Evolutionary conservation across 495 filamentous ascomycete species (phyloP).

Genomic region (Corynascus novoguineensis): DNA sequence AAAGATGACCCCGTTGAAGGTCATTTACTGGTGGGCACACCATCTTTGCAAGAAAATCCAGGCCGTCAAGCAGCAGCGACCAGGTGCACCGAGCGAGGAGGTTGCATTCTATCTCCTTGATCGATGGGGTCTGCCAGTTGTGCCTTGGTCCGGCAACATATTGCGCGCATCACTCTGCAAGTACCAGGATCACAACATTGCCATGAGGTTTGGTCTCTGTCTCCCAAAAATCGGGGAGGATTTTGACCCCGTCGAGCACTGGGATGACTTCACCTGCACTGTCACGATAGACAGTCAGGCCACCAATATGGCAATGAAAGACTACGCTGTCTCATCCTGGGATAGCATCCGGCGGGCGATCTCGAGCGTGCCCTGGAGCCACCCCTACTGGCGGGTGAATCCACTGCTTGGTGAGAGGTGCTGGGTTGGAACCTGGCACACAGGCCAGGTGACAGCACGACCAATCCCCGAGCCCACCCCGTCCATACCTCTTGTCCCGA

Average conservation of each 20-base stretch:
- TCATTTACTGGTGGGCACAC: slow-evolving; percentile 1
- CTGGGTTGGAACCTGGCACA: background rate
- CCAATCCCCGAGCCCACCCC: background rate
- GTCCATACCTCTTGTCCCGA: background rate
- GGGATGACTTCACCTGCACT: background rate
- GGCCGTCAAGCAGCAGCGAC: background rate
- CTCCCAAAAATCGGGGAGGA: background rate
- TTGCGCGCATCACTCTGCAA: background rate
- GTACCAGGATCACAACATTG: background rate
- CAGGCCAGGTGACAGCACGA: background rate
- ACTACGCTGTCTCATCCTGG: background rate
- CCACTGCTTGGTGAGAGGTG: background rate
- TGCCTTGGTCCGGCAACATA: background rate
- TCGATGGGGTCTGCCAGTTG: background rate
- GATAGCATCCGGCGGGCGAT: background rate
- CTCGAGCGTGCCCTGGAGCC: background rate
- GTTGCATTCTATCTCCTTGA: background rate
- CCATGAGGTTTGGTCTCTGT: background rate
- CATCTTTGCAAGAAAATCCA: background rate
- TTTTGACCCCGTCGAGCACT: background rate
- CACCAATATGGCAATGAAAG: background rate
- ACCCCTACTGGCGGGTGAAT: background rate
- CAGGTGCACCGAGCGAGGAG: background rate
- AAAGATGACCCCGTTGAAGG: background rate
- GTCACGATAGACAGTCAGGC: background rate